Evolutionary conservation across 2,329 filamentous ascomycete genomes (phyloP).

Genomic region (Aureobasidium namibiae): DNA sequence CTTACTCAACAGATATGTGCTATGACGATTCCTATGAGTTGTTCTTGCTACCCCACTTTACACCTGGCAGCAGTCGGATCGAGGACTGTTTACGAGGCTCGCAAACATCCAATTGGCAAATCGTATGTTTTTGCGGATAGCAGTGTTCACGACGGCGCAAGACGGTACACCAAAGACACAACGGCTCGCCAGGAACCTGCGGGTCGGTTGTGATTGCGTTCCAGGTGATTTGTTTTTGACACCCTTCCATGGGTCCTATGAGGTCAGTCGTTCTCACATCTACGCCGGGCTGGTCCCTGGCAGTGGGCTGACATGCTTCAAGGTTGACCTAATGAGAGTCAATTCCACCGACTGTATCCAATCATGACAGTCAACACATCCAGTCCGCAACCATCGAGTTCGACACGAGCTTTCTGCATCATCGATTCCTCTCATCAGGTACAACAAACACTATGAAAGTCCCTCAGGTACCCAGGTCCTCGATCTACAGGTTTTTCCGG

Average conservation of each 20-base stretch:
- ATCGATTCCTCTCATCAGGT: not conserved
- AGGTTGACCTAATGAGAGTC: not conserved
- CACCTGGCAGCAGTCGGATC: not conserved
- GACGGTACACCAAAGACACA: not conserved
- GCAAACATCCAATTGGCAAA: not conserved
- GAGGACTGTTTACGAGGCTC: not conserved
- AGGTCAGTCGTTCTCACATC: constrained; percentile 8
- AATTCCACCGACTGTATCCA: not conserved
- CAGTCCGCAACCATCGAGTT: not conserved
- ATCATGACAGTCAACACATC: not conserved
- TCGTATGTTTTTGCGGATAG: not conserved
- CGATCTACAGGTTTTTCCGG: not conserved
- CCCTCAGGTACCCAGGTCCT: not conserved
- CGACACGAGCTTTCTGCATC: not conserved
- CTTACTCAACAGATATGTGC: constrained; percentile 3
- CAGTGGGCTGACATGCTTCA: not conserved
- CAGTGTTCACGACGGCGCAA: not conserved
- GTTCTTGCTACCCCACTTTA: not conserved
- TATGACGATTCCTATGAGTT: not conserved
- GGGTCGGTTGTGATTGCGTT: not conserved
- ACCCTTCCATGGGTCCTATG: not conserved
- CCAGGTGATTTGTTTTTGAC: not conserved
- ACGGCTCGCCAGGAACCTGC: not conserved
- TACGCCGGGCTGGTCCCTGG: not conserved
- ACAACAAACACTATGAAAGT: not conserved